These are phyloP conservation scores for Fragilariopsis cylindrus DNA, from an alignment of 108 stramenopile genomes.

Conservation along the genomic window DNA sequence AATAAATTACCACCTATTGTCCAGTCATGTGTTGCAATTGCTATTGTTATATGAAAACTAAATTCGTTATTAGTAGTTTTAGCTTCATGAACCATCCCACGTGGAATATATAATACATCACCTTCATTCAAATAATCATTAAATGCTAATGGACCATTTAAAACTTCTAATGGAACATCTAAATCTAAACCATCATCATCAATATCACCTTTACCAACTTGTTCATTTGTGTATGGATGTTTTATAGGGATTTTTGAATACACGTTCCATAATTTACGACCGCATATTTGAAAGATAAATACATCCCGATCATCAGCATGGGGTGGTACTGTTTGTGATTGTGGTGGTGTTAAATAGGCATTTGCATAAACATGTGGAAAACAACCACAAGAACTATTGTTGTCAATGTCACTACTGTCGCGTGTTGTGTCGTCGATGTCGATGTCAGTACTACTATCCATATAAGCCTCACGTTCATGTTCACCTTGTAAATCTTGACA, in stretches of 20 bases:
- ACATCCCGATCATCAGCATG: conserved; percentile 94
- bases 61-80: conserved; percentile 21
- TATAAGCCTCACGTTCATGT: neutral
- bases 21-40: conserved; percentile 89
- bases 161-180: conserved; percentile 47
- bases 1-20: conserved; percentile 55
- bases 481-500: conserved; percentile 71
- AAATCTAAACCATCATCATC: too few relatives aligned
- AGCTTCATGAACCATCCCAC: conserved; percentile 89
- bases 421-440: neutral
- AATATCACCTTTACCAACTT: conserved; percentile 86
- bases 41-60: conserved; percentile 80
- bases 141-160: conserved; percentile 48
- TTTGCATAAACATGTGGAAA: conserved; percentile 82
- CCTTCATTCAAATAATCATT: conserved; percentile 53
- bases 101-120: conserved; percentile 86
- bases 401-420: too few relatives aligned
- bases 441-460: neutral
- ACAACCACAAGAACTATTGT: neutral
- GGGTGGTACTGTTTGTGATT: conserved; percentile 66
- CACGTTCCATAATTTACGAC: conserved; percentile 78
- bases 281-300: conserved; percentile 76
- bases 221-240: conserved; percentile 79
- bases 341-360: conserved; percentile 79
- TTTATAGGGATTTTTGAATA: conserved; percentile 64